These are phyloP conservation scores for Excoecaria agallocha DNA, from an alignment of 345 rosid genomes.

Conservation along the genomic window DNA sequence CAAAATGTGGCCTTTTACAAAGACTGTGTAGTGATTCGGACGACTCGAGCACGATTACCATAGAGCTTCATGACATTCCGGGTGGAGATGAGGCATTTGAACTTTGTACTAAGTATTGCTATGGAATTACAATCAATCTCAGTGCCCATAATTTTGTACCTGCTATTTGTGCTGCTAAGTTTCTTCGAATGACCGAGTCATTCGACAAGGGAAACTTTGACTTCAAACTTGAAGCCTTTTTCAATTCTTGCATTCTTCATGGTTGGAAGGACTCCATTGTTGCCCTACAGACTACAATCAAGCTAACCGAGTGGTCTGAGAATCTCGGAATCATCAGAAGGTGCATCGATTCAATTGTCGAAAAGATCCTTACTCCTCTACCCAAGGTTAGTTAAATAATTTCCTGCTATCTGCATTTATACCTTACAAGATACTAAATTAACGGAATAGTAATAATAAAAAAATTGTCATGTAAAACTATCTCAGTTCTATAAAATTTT, in stretches of 20 bases:
- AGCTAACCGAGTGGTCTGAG: constrained; percentile 83
- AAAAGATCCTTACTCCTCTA: constrained; percentile 75
- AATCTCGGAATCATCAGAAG: constrained; percentile 75
- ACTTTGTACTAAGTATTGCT: constrained; percentile 91
- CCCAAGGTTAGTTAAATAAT: constrained; percentile 46
- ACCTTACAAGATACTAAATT: too few species aligned
- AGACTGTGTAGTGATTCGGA: constrained; percentile 50
- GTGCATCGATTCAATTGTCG: constrained; percentile 79
- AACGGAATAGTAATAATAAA: too few species aligned
- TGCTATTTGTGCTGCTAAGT: constrained; percentile 87
- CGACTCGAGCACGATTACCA: constrained; percentile 43
- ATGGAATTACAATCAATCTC: constrained; percentile 83
- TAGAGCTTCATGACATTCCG: constrained; percentile 84
- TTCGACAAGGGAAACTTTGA: constrained; percentile 76
- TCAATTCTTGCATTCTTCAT: constrained; percentile 80
- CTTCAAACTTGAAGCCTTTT: constrained; percentile 80
- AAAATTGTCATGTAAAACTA: too few species aligned
- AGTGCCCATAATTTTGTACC: constrained; percentile 79
- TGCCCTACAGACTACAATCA: constrained; percentile 60
- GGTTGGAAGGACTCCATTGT: constrained; percentile 97
- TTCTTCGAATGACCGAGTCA: constrained; percentile 84
- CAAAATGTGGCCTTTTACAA: constrained; percentile 81
- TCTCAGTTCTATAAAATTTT: too few species aligned
- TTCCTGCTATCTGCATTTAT: background rate
- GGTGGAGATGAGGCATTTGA: constrained; percentile 96